A percentile compares a stretch with the other conserved stretches of the same genome.
Conservation (phyloP, 192 early-diverging fungal genomes). For the Piromyces finnis region DNA sequence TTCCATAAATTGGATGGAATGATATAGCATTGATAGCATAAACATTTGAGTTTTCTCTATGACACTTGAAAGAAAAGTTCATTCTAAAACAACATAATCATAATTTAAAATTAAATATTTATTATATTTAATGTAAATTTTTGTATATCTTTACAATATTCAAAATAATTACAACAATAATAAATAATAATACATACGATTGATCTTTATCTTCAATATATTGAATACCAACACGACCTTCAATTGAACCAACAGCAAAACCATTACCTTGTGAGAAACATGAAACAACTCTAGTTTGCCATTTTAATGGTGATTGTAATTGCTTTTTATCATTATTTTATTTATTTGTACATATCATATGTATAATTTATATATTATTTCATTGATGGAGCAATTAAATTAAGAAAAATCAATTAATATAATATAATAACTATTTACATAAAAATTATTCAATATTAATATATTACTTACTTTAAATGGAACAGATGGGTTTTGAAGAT, state of each 20-base stretch:
- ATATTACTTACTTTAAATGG: constrained; percentile 40
- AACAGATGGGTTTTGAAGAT: constrained; percentile 55
- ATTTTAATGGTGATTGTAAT: constrained; percentile 52
- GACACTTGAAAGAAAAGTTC: constrained; percentile 90
- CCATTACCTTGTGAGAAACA: constrained; percentile 65
- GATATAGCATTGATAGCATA: constrained; percentile 31
- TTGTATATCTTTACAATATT: background rate
- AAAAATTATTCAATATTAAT: too few relatives aligned
- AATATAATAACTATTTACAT: too few relatives aligned
- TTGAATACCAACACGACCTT: constrained; percentile 85
- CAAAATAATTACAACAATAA: background rate
- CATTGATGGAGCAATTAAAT: background rate
- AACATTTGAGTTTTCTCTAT: constrained; percentile 53
- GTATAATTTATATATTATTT: background rate
- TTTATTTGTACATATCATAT: background rate
- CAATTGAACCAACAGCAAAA: constrained; percentile 82
- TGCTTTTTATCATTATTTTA: constrained; percentile 1
- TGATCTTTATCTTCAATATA: constrained; percentile 68
- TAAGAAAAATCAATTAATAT: too few relatives aligned
- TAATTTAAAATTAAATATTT: background rate
- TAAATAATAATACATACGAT: background rate
- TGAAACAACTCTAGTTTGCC: constrained; percentile 64
- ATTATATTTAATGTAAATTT: background rate
- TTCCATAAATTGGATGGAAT: constrained; percentile 71
- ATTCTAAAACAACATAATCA: constrained; percentile 7